Base-by-base conservation (phyloP, 2,329 filamentous ascomycete genomes). In the Fusarium gaditjirri region DNA sequence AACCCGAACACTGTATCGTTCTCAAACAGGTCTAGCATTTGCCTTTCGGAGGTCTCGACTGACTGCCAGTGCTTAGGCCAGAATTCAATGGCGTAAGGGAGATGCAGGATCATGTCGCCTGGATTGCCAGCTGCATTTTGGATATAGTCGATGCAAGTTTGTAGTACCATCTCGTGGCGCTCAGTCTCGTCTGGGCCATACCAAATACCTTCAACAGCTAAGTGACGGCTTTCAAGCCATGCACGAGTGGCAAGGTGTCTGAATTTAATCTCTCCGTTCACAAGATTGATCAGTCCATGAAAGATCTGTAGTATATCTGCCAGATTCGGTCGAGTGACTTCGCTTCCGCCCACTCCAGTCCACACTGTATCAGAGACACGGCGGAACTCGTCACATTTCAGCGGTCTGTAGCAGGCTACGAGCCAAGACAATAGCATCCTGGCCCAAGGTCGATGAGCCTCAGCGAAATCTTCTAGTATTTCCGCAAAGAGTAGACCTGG, bases 261-360 rank as follows among this genome's bases (percentile, higher is more conserved):
- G 27, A 69, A 66, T n/a, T 21, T 25, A 8, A 66, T 44, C 25
- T 69, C 66, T 2, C 52, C 62, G 5, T 61, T 3, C 4, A n/a
- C n/a, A 19, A 42, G 29, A 4, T 27, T 10, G 2, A 69, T 31
- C 8, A 62, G 11, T 3, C 66, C 66, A 5, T 33, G 11, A 17
- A 68, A 61, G 5, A 35, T 19, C 4, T n/a, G 16, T 12, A 68
- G 46, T 21, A 58, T 33, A 27, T 29, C 21, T 3, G 19, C 23
- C 2, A 36, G 6, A n/a, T 19, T 12, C 3, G 23, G n/a, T 3
- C 13, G 16, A 14, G 29, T 43, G 9, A 21, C 5, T 41, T 41
- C 8, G 8, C 12, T 14, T n/a, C 11, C 38, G 3, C 8, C 21
- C 8, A n/a, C 6, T 14, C 3, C 19, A 23, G 9, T 16, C 52